Percentiles rank a stretch among this genome's conserved stretches.
phyloP scores from a whole-genome alignment of 108 stramenopile genomes.

The Nitzschia inconspicua region DNA sequence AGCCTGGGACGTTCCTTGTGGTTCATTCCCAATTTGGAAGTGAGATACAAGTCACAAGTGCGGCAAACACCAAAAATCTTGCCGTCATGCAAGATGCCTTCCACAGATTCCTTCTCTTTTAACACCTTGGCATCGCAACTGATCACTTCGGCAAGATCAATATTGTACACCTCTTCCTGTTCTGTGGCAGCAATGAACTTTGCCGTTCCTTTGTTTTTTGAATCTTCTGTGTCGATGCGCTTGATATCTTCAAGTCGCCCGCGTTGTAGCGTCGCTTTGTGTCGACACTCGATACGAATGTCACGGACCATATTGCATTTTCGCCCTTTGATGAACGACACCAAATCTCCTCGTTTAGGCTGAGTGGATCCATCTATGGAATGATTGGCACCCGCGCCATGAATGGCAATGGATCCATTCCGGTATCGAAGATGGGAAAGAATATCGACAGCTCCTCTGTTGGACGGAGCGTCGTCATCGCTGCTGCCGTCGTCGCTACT shows the following conservation, averaged over 20 bases:
- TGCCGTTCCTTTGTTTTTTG: conserved; percentile 23
- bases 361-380: conserved; percentile 24
- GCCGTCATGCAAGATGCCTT: conserved; percentile 75
- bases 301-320: conserved; percentile 56
- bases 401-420: conserved; percentile 53
- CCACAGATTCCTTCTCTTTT: conserved; percentile 63
- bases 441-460: conserved; percentile 12
- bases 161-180: conserved; percentile 42
- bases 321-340: conserved; percentile 58
- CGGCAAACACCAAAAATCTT: conserved; percentile 74
- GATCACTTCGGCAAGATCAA: conserved; percentile 63
- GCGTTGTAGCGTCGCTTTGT: conserved; percentile 45
- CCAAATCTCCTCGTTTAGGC: conserved; percentile 74
- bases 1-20: conserved; percentile 65
- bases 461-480: conserved; percentile 3
- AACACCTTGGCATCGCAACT: conserved; percentile 62
- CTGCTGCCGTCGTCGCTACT: conserved; percentile 17
- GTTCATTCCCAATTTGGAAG: conserved; percentile 44
- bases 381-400: conserved; percentile 28
- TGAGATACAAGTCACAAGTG: conserved; percentile 68
- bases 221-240: conserved; percentile 6
- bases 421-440: conserved; percentile 55
- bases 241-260: conserved; percentile 54
- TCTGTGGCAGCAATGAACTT: conserved; percentile 41
- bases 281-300: conserved; percentile 49